phyloP scores from a whole-genome alignment of 192 early-diverging fungal genomes.

The Coemansia sp. region DNA sequence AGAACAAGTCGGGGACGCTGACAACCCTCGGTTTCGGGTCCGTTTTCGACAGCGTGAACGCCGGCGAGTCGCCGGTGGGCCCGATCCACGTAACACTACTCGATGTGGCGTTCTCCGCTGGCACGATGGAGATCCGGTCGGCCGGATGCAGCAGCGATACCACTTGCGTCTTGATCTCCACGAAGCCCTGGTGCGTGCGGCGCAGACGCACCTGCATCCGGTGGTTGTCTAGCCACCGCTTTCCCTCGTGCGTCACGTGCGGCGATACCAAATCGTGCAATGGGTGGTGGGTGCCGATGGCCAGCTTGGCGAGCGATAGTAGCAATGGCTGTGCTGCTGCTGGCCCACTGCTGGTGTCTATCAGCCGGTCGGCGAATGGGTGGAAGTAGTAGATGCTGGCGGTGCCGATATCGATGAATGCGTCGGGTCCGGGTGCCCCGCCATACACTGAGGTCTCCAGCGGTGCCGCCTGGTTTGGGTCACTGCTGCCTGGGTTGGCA shows the following conservation, averaged over 20 bases:
- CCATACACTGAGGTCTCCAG: background rate
- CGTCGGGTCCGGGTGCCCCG: constrained; percentile 5
- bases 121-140: constrained; percentile 14
- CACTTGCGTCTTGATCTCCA: constrained; percentile 20
- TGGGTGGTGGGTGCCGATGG: constrained; percentile 8
- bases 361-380: constrained; percentile 2
- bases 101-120: constrained; percentile 26
- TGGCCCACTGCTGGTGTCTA: constrained; percentile 3
- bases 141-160: constrained; percentile 39
- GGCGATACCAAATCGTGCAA: constrained; percentile 23
- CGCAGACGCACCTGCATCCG: constrained; percentile 32
- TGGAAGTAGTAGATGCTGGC: constrained; percentile 47
- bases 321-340: background rate
- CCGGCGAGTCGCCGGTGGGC: constrained; percentile 7
- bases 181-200: constrained; percentile 36
- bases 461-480: background rate
- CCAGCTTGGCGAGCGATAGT: constrained; percentile 21
- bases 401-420: constrained; percentile 33
- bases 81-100: constrained; percentile 41
- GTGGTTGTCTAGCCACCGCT: constrained; percentile 40
- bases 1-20: constrained; percentile 20
- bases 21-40: constrained; percentile 6
- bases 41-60: constrained; percentile 13
- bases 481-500: background rate
- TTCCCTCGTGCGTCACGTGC: constrained; percentile 14